These are phyloP conservation scores for Gloeostereum incarnatum DNA, from an alignment of 768 basidiomycete species.

Conservation along the genomic window DNA sequence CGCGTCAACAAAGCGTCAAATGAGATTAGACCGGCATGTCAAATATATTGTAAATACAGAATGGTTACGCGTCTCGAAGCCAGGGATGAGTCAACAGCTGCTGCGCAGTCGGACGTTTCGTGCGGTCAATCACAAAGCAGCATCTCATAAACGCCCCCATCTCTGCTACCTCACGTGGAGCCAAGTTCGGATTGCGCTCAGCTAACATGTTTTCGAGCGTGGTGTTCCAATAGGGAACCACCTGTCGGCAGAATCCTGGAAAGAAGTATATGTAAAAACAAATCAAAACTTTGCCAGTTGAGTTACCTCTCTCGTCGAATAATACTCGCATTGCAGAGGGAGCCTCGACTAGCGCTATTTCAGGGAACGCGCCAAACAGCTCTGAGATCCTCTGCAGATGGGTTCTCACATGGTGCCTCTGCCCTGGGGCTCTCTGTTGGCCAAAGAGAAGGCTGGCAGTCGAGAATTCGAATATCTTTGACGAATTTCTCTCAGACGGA, in stretches of 20 bases:
- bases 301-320: neutral
- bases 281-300: neutral
- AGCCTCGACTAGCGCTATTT: constrained; percentile 6
- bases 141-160: constrained; percentile 11
- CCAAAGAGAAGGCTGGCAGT: constrained; percentile 7
- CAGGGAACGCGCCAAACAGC: constrained; percentile 9
- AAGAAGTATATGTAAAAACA: neutral
- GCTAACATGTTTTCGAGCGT: constrained; percentile 9
- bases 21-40: too few relatives aligned
- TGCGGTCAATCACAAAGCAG: constrained; percentile 16
- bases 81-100: constrained; percentile 13
- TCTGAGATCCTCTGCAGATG: constrained; percentile 5
- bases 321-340: neutral
- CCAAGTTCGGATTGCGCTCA: constrained; percentile 9
- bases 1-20: too few relatives aligned
- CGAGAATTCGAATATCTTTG: constrained; percentile 9
- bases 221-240: constrained; percentile 8
- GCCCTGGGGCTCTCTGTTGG: neutral
- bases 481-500: too few relatives aligned
- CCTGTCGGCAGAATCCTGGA: constrained; percentile 7
- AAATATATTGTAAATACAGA: too few relatives aligned
- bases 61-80: too few relatives aligned
- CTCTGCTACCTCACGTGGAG: constrained; percentile 8
- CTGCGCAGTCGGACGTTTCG: constrained; percentile 13
- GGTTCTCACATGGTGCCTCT: constrained; percentile 1